Conservation (phyloP, 106 monocot genomes). For the Dioscorea alata region DNA sequence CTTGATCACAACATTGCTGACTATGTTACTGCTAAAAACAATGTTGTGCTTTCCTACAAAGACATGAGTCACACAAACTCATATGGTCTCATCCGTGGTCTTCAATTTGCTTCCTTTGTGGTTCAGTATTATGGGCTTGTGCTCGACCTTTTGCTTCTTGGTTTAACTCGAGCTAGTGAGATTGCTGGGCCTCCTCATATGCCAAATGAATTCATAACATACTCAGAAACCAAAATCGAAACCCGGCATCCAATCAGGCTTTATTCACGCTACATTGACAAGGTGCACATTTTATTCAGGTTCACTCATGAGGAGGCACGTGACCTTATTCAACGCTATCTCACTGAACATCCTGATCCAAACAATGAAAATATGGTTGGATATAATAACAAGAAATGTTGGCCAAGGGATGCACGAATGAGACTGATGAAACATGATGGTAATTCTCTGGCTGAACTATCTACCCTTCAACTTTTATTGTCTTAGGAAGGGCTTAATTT, state of each 20-base stretch:
- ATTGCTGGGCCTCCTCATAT: slow-evolving; percentile 96
- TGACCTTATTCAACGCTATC: slow-evolving; percentile 92
- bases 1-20: slow-evolving; percentile 99
- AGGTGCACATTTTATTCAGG: slow-evolving; percentile 88
- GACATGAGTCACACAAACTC: slow-evolving; percentile 99
- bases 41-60: slow-evolving; percentile 97
- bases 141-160: slow-evolving; percentile 95
- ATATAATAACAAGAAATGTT: slow-evolving; percentile 99
- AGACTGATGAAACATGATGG: slow-evolving; percentile 99
- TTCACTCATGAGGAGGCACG: slow-evolving; percentile 99
- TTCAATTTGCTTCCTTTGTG: slow-evolving; percentile 99
- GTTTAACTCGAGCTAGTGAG: slow-evolving; percentile 97
- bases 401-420: slow-evolving; percentile 99
- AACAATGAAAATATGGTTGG: slow-evolving; percentile 99
- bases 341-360: slow-evolving; percentile 99
- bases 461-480: not conserved
- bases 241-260: slow-evolving; percentile 91
- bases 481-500: not conserved
- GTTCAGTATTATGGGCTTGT: slow-evolving; percentile 99
- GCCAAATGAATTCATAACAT: slow-evolving; percentile 99
- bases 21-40: slow-evolving; percentile 98
- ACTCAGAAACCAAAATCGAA: slow-evolving; percentile 85
- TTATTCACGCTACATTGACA: slow-evolving; percentile 98
- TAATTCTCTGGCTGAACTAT: slow-evolving; percentile 16
- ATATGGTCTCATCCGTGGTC: slow-evolving; percentile 96